These are phyloP conservation scores for Fusarium sp. DNA, from an alignment of 2,329 filamentous ascomycete species.

Conservation along the genomic window DNA sequence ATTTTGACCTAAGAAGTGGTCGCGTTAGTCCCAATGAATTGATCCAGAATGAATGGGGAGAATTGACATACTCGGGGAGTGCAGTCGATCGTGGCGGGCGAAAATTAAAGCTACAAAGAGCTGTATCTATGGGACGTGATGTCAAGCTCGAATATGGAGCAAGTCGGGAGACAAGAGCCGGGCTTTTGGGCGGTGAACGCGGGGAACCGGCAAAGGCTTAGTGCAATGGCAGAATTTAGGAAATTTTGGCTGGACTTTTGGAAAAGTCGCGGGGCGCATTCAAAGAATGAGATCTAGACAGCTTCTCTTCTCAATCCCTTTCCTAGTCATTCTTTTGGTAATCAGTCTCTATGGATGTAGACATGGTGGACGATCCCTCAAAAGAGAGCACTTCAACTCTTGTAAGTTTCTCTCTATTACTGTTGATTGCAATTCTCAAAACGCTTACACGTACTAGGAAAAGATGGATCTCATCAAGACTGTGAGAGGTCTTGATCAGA, in stretches of 20 bases:
- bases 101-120: conserved; percentile 45
- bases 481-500: conserved; percentile 65
- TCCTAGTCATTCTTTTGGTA: conserved; percentile 14
- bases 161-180: conserved; percentile 50
- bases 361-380: conserved; percentile 27
- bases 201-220: conserved; percentile 36
- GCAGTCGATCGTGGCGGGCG: conserved; percentile 36
- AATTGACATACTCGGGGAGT: conserved; percentile 41
- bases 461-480: conserved; percentile 58
- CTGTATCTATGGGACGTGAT: conserved; percentile 46
- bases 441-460: conserved; percentile 44
- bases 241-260: conserved; percentile 51
- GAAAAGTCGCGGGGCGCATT: conserved; percentile 42
- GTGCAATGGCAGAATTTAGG: conserved; percentile 56
- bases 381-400: conserved; percentile 3
- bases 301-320: conserved; percentile 27
- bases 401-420: conserved; percentile 25
- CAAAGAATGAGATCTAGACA: conserved; percentile 27
- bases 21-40: conserved; percentile 35
- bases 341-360: conserved; percentile 33
- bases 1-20: conserved; percentile 52
- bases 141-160: conserved; percentile 49
- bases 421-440: conserved; percentile 3
- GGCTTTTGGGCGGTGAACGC: conserved; percentile 56
- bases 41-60: background rate